phyloP scores from a whole-genome alignment of 805 yeast species.

The Spathaspora sp. region DNA sequence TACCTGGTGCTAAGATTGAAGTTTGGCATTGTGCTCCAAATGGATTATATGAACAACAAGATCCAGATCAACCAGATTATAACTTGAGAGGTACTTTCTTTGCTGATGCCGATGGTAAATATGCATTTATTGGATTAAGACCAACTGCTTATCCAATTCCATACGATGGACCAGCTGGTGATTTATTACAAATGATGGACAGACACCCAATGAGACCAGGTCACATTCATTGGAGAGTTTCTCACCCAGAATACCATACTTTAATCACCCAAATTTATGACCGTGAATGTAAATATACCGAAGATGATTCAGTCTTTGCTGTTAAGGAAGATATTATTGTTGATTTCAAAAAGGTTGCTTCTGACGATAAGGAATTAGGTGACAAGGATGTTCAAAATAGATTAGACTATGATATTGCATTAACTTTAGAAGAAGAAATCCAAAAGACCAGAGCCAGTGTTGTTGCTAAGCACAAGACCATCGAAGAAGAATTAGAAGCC shows the following conservation, averaged over 20 bases:
- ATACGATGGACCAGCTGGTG: constrained; percentile 37
- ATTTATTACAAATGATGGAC: constrained; percentile 24
- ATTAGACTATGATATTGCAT: constrained; percentile 15
- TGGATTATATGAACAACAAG: constrained; percentile 34
- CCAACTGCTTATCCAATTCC: constrained; percentile 37
- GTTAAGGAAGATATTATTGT: constrained; percentile 27
- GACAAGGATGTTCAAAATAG: constrained; percentile 12
- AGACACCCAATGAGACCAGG: constrained; percentile 36
- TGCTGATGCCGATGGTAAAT: constrained; percentile 17
- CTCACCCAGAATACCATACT: constrained; percentile 23
- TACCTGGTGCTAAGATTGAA: constrained; percentile 25
- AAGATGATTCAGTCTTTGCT: constrained; percentile 32
- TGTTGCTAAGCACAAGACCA: constrained; percentile 2
- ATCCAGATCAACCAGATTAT: constrained; percentile 31
- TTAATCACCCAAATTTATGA: constrained; percentile 31
- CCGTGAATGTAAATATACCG: constrained; percentile 12
- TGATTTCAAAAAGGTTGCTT: constrained; percentile 11
- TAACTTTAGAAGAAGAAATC: constrained; percentile 15
- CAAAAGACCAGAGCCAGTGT: constrained; percentile 12
- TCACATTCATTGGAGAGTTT: constrained; percentile 14
- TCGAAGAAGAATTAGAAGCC: constrained; percentile 6
- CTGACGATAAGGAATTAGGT: constrained; percentile 10
- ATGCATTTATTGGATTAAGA: constrained; percentile 21
- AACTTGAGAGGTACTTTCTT: constrained; percentile 28
- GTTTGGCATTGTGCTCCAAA: constrained; percentile 37